Conservation (phyloP, 768 basidiomycete species). For the Collybia sordida region DNA sequence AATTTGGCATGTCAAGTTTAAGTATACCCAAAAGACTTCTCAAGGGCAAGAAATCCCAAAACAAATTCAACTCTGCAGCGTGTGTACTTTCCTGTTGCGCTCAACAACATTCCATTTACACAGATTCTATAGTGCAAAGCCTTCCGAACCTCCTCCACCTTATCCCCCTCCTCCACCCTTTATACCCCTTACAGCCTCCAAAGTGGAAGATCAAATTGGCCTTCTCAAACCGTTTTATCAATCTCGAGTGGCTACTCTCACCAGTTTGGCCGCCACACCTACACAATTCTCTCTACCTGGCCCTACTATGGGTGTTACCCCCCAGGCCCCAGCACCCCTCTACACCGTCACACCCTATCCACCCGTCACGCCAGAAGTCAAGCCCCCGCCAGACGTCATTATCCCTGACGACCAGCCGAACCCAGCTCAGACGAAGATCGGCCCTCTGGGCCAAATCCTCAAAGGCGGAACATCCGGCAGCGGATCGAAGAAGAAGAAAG, state of each 20-base stretch:
- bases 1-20: slow-evolving; percentile 77
- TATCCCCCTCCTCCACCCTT: slow-evolving; percentile 87
- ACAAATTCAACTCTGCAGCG: slow-evolving; percentile 40
- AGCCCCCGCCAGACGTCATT: slow-evolving; percentile 24
- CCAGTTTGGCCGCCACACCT: slow-evolving; percentile 21
- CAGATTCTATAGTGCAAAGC: slow-evolving; percentile 47
- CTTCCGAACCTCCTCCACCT: slow-evolving; percentile 74
- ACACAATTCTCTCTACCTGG: slow-evolving; percentile 16
- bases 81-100: slow-evolving; percentile 32
- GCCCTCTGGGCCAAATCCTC: slow-evolving; percentile 75
- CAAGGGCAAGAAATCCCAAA: slow-evolving; percentile 55
- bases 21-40: slow-evolving; percentile 78
- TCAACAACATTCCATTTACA: slow-evolving; percentile 2
- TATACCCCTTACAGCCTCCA: slow-evolving; percentile 62
- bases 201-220: slow-evolving; percentile 80
- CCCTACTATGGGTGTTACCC: slow-evolving; percentile 14
- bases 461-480: slow-evolving; percentile 44
- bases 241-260: slow-evolving; percentile 46
- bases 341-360: background rate
- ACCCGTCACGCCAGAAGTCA: slow-evolving; percentile 7
- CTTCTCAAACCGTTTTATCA: slow-evolving; percentile 79
- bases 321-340: background rate
- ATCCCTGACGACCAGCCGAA: slow-evolving; percentile 68
- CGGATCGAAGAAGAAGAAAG: slow-evolving; percentile 62
- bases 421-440: slow-evolving; percentile 65